Percentiles rank a stretch among this genome's conserved stretches.
Evolutionary conservation across 192 early-diverging fungal genomes (phyloP).

Genomic region (Linderina pennispora): DNA sequence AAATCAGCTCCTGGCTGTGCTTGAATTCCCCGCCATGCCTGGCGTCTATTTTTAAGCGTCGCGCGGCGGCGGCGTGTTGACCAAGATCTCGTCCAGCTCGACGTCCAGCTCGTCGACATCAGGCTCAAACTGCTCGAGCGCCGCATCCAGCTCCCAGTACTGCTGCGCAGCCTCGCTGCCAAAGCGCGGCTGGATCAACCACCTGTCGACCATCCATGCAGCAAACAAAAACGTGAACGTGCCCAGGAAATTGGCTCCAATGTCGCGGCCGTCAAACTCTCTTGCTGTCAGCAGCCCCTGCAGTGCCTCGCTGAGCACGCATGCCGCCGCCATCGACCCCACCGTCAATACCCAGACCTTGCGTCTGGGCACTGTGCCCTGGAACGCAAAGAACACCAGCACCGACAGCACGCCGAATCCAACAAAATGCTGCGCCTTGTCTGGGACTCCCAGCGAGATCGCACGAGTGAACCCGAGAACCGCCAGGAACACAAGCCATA

Average conservation of each 20-base stretch:
- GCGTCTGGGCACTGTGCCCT: constrained; percentile 14
- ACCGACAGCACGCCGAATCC: constrained; percentile 28
- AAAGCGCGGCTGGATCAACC: constrained; percentile 26
- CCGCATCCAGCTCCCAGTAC: constrained; percentile 19
- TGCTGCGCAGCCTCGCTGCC: constrained; percentile 1
- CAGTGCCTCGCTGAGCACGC: constrained; percentile 30
- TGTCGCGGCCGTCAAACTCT: constrained; percentile 31
- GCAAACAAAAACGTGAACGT: constrained; percentile 25
- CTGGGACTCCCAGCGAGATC: constrained; percentile 10
- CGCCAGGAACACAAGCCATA: constrained; percentile 21
- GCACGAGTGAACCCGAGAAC: constrained; percentile 35
- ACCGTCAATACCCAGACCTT: constrained; percentile 16
- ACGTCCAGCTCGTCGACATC: constrained; percentile 33
- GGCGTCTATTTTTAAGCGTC: too few species aligned
- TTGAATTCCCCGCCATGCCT: too few species aligned
- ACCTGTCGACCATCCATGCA: constrained; percentile 32
- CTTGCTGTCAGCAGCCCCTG: constrained; percentile 29
- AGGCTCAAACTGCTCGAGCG: too few species aligned
- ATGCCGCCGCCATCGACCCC: constrained; percentile 2
- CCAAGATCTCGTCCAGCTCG: constrained; percentile 43
- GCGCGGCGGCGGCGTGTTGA: constrained; percentile 9
- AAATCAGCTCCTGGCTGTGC: too few species aligned
- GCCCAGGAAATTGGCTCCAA: constrained; percentile 31
- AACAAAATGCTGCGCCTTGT: constrained; percentile 38
- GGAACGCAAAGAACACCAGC: constrained; percentile 32